Evolutionary conservation across 805 yeast species (phyloP).

Genomic region (Kuraishia ogatae): DNA sequence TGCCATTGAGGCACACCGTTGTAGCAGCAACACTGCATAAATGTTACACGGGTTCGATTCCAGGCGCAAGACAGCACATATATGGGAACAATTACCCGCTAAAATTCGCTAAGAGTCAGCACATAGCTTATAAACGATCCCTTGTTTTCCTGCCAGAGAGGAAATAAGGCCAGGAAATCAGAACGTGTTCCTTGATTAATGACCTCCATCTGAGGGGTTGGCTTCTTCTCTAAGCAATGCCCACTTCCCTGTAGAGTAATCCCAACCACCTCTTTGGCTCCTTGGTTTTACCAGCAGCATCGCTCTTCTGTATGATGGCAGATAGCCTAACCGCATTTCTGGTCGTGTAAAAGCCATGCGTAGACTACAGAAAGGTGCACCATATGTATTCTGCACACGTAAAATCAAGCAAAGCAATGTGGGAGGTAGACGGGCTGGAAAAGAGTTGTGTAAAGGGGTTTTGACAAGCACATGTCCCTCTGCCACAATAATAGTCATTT

Average conservation of each 20-base stretch:
- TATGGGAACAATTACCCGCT: background rate
- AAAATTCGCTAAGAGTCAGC: background rate
- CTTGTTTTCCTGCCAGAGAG: too few species aligned
- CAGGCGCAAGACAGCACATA: too few species aligned
- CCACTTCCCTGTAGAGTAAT: background rate
- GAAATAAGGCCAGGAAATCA: background rate
- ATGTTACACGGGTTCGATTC: too few species aligned
- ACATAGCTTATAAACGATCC: too few species aligned
- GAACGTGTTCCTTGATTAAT: background rate
- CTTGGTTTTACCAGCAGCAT: background rate
- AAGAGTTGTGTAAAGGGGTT: background rate
- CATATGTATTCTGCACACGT: too few species aligned
- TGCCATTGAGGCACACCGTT: background rate
- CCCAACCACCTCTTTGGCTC: background rate
- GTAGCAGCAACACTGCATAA: background rate
- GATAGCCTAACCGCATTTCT: background rate
- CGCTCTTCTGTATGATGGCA: background rate
- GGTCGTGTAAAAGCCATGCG: background rate
- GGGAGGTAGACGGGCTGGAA: background rate
- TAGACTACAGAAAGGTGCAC: background rate
- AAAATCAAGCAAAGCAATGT: background rate
- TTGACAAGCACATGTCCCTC: background rate
- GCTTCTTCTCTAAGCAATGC: background rate
- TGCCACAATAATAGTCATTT: background rate
- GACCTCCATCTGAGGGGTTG: background rate